Evolutionary conservation across 306 rosid genomes (phyloP).

Genomic region (Luffa aegyptiaca): DNA sequence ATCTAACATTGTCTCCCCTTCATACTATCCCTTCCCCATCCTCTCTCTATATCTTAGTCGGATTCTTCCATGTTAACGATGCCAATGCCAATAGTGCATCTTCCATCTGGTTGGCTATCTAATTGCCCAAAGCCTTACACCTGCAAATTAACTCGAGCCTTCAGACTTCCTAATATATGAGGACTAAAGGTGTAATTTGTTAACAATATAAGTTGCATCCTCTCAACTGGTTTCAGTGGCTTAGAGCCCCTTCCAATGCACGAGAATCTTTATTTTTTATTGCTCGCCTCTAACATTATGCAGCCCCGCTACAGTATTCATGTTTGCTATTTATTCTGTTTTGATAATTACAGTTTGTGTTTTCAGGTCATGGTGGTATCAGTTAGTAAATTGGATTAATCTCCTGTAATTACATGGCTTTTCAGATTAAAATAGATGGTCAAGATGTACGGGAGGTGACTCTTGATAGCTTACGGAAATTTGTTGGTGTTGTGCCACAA

Average conservation of each 20-base stretch:
- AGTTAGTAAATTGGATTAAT: not conserved
- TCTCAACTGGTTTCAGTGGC: not conserved
- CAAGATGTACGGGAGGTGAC: slow-evolving; percentile 76
- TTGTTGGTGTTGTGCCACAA: slow-evolving; percentile 94
- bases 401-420: not conserved
- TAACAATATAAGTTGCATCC: not conserved
- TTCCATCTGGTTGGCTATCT: not conserved
- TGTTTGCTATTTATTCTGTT: not conserved
- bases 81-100: not conserved
- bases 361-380: not conserved
- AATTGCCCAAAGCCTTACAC: not conserved
- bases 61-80: not conserved
- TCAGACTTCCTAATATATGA: not conserved
- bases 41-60: not conserved
- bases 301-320: not conserved
- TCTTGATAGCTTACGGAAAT: slow-evolving; percentile 73
- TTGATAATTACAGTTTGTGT: not conserved
- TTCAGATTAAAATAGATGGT: slow-evolving; percentile 74
- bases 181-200: not conserved
- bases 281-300: not conserved
- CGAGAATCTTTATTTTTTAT: not conserved
- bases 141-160: not conserved
- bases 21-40: not conserved
- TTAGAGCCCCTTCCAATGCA: not conserved
- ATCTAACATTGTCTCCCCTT: not conserved